Base-by-base conservation (phyloP, 192 early-diverging fungal species). In the Coemansia sp. region DNA sequence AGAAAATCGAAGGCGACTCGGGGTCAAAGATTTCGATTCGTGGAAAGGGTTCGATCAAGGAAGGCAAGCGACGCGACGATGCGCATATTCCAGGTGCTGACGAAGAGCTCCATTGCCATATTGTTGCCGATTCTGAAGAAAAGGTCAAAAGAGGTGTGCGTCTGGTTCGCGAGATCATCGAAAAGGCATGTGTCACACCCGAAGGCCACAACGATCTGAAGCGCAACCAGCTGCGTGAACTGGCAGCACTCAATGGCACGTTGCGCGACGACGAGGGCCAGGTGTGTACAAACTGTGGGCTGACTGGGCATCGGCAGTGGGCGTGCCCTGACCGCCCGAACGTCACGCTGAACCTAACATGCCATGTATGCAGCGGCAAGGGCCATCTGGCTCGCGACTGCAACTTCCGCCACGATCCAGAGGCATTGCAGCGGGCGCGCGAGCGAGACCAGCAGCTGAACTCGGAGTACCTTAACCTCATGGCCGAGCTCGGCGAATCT, bases 381-480 rank as follows among this genome's bases (percentile, higher is more conserved):
- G 97, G 97, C 17, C 97, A 98, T 74, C 90, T 89, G 61, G 92
- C 93, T 11, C 86, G 95, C 53, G 97, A 98, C 83, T 98, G 97
- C 73, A 81, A 86, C 41, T 84, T 91, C 62, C 80, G 91, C 31
- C 88, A 95, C 70, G 89, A 97, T 62, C 96, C 94, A 0, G 87
- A 85, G 38, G 84, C 85, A 2, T 65, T 91, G 62, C 81, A 86
- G 33, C 74, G 84, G 59, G 88, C 92, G 2, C 83, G 86, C 30
- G 86, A 94, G 44, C 82, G 91, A 15, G 91, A 96, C 59, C 84
- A 89, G 64, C 88, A 93, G 83, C 75, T 97, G 10, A 94, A 97
- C 68, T 82, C 83, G 6, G 95, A 98, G 73, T 96, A 96, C 59
- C 79, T 89, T 52, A 94, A 83, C 59, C 79, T 98, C 50, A 97